Percentiles rank a stretch among this genome's conserved stretches.
phyloP scores from a whole-genome alignment of 495 filamentous ascomycete genomes.

The Filosporella fistucella region DNA sequence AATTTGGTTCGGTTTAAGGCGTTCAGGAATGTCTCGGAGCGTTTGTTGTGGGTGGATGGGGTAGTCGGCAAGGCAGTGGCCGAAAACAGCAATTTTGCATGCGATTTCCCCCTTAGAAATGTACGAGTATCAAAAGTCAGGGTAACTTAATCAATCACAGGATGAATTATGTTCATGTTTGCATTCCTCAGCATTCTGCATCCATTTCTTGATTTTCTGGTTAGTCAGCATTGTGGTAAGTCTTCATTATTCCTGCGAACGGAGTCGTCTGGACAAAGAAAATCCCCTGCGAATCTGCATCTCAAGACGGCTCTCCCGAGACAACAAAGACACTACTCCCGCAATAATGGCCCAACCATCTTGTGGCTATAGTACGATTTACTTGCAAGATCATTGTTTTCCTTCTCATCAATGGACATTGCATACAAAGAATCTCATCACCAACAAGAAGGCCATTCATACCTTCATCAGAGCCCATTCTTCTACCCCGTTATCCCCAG shows the following conservation, averaged over 20 bases:
- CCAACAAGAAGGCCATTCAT: constrained; percentile 25
- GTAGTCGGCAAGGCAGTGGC: not conserved
- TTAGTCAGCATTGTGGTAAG: constrained; percentile 10
- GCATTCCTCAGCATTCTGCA: constrained; percentile 9
- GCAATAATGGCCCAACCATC: constrained; percentile 20
- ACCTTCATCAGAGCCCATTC: constrained; percentile 9
- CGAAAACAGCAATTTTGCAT: constrained; percentile 6
- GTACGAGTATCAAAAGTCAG: constrained; percentile 17
- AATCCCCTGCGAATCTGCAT: constrained; percentile 14
- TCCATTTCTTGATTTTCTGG: constrained; percentile 10
- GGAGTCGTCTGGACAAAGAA: constrained; percentile 19
- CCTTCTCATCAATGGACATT: constrained; percentile 21
- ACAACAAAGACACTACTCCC: constrained; percentile 25
- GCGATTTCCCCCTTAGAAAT: constrained; percentile 15
- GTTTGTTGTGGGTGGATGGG: constrained; percentile 11
- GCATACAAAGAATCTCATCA: constrained; percentile 22
- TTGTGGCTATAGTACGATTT: constrained; percentile 9
- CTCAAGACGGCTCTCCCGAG: constrained; percentile 24
- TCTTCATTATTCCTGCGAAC: constrained; percentile 10
- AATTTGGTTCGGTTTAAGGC: constrained; percentile 14
- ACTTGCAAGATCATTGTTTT: constrained; percentile 26
- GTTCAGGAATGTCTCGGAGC: constrained; percentile 19
- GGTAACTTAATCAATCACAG: constrained; percentile 11
- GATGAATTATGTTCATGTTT: constrained; percentile 7
- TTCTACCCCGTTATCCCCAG: constrained; percentile 3